A percentile compares a stretch with the other conserved stretches of the same genome.
phyloP scores from a whole-genome alignment of 2,329 filamentous ascomycete genomes.

The Cladosporium austrohemisphaericum region DNA sequence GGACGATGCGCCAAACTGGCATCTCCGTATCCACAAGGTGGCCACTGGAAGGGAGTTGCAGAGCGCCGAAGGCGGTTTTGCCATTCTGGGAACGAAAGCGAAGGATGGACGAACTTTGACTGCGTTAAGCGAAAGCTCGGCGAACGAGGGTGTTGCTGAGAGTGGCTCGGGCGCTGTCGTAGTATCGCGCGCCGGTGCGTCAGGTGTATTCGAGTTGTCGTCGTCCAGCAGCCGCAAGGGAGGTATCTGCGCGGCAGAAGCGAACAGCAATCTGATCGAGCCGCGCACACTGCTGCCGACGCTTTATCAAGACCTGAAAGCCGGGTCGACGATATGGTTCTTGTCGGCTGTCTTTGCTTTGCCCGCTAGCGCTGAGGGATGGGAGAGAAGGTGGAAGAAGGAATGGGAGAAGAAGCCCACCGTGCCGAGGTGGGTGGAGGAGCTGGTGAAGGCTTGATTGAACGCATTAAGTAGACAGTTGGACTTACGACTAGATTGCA shows the following conservation, averaged over 20 bases:
- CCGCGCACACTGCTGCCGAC: conserved; percentile 69
- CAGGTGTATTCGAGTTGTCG: conserved; percentile 48
- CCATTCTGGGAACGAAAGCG: conserved; percentile 60
- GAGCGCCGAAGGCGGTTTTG: conserved; percentile 72
- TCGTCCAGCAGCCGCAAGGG: conserved; percentile 47
- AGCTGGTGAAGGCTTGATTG: conserved; percentile 19
- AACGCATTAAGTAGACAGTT: too few species aligned
- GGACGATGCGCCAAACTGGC: conserved; percentile 62
- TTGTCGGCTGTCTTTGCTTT: conserved; percentile 68
- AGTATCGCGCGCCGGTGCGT: conserved; percentile 48
- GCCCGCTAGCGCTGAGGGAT: conserved; percentile 54
- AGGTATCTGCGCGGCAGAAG: conserved; percentile 69
- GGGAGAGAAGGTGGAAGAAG: conserved; percentile 52
- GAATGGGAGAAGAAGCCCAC: conserved; percentile 37
- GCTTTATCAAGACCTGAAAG: conserved; percentile 58
- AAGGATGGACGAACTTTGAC: conserved; percentile 55
- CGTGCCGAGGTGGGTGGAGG: conserved; percentile 27
- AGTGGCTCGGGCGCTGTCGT: conserved; percentile 37
- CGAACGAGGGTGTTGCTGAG: conserved; percentile 42
- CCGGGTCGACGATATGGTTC: conserved; percentile 61
- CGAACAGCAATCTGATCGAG: conserved; percentile 74
- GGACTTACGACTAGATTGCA: too few species aligned
- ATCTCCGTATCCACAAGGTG: conserved; percentile 63
- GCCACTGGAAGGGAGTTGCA: conserved; percentile 58
- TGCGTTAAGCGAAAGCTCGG: conserved; percentile 32